Percentiles rank a stretch among this genome's conserved stretches.
phyloP scores from a whole-genome alignment of 371 early-diverging fungal genomes.

The Chytridiales sp. region DNA sequence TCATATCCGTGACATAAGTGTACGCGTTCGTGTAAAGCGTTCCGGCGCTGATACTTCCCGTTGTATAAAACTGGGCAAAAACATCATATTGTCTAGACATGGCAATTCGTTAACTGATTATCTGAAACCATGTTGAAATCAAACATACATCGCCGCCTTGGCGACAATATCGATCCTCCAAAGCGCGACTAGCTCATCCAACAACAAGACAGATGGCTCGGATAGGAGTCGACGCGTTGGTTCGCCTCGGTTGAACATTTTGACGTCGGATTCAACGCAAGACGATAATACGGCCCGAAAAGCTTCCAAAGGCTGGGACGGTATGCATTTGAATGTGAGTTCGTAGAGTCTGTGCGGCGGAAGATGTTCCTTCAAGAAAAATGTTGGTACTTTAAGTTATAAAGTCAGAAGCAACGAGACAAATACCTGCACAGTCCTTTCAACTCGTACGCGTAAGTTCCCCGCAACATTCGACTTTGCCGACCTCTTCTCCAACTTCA shows the following conservation, averaged over 20 bases:
- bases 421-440: conserved; percentile 6
- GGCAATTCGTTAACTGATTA: too few species aligned
- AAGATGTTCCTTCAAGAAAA: background rate
- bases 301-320: conserved; percentile 24
- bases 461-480: conserved; percentile 35
- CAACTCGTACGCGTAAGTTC: conserved; percentile 9
- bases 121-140: too few species aligned
- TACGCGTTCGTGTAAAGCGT: background rate
- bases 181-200: too few species aligned
- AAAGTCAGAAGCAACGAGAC: background rate
- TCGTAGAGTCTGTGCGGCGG: background rate
- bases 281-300: conserved; percentile 14
- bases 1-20: background rate
- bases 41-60: background rate
- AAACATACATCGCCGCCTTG: too few species aligned
- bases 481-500: conserved; percentile 30
- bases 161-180: too few species aligned
- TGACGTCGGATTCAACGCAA: conserved; percentile 19
- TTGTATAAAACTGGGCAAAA: conserved; percentile 5
- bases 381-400: background rate
- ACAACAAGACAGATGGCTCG: too few species aligned
- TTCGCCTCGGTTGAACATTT: too few species aligned
- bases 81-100: conserved; percentile 13
- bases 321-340: conserved; percentile 24
- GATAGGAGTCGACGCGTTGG: too few species aligned